Conservation (phyloP, 2,329 filamentous ascomycete species). For the Ophiostoma sp. region DNA sequence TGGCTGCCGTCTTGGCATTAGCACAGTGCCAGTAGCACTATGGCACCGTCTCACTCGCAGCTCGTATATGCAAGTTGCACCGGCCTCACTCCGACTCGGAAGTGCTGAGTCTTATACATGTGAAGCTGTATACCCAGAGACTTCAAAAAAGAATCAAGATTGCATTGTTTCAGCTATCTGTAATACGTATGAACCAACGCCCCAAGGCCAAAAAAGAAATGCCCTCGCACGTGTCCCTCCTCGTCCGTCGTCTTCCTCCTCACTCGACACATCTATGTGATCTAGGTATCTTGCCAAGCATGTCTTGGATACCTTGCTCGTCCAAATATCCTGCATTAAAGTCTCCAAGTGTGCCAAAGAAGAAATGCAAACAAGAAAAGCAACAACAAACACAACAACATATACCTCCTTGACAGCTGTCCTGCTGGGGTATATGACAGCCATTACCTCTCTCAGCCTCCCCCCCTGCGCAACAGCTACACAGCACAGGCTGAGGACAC, state of each 20-base stretch:
- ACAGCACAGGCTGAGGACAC: neutral
- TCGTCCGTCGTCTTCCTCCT: too few species aligned
- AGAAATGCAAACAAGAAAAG: neutral
- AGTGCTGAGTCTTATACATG: neutral
- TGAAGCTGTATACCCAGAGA: neutral
- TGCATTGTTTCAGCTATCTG: too few species aligned
- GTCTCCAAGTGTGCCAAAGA: too few species aligned
- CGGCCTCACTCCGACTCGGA: neutral
- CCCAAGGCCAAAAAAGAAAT: too few species aligned
- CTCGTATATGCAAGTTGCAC: constrained; percentile 6
- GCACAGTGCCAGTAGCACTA: constrained; percentile 13
- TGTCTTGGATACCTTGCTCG: too few species aligned
- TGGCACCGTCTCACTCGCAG: neutral
- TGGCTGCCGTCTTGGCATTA: neutral
- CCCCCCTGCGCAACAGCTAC: neutral
- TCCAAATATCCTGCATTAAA: too few species aligned
- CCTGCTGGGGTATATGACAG: constrained; percentile 10
- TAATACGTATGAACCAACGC: too few species aligned
- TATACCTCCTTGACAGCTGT: neutral
- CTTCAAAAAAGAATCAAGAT: too few species aligned
- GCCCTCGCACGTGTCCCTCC: too few species aligned
- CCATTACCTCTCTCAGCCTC: neutral
- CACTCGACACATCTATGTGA: too few species aligned
- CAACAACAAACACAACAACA: neutral
- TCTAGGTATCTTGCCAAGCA: too few species aligned